A percentile compares a stretch with the other conserved stretches of the same genome.
These are phyloP conservation scores for Neckera pumila DNA, from an alignment of 225 moss, liverwort and hornwort species.

Conservation along the genomic window DNA sequence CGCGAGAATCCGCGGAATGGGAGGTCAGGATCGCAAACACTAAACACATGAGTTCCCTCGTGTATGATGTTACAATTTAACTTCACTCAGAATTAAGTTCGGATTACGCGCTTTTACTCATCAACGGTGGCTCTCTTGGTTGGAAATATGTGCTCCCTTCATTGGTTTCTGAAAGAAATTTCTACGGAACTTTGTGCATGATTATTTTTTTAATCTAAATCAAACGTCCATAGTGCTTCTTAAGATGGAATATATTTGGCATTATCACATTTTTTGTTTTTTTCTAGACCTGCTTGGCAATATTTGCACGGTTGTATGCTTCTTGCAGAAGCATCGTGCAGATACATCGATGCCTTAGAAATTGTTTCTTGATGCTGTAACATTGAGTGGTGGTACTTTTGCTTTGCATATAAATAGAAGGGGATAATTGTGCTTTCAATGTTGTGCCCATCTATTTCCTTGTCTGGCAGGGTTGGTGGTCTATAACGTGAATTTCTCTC, in stretches of 20 bases:
- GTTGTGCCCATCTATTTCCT: neutral
- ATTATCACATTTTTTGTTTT: neutral
- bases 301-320: neutral
- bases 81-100: neutral
- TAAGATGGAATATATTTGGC: neutral
- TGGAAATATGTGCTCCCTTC: neutral
- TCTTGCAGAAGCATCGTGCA: neutral
- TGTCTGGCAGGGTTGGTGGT: neutral
- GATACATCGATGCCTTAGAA: neutral
- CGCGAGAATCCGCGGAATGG: constrained; percentile 32
- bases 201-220: neutral
- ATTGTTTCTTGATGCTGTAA: neutral
- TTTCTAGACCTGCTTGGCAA: neutral
- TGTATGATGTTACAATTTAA: neutral
- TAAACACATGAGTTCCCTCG: neutral
- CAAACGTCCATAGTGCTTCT: neutral
- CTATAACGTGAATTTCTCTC: neutral
- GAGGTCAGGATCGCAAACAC: constrained; percentile 10
- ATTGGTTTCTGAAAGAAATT: neutral
- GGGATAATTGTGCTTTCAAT: neutral
- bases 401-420: neutral
- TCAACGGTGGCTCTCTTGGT: neutral
- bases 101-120: neutral
- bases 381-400: neutral
- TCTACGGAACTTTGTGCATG: neutral